These are phyloP conservation scores for Clitopilus hobsonii DNA, from an alignment of 768 basidiomycete genomes.

Conservation along the genomic window DNA sequence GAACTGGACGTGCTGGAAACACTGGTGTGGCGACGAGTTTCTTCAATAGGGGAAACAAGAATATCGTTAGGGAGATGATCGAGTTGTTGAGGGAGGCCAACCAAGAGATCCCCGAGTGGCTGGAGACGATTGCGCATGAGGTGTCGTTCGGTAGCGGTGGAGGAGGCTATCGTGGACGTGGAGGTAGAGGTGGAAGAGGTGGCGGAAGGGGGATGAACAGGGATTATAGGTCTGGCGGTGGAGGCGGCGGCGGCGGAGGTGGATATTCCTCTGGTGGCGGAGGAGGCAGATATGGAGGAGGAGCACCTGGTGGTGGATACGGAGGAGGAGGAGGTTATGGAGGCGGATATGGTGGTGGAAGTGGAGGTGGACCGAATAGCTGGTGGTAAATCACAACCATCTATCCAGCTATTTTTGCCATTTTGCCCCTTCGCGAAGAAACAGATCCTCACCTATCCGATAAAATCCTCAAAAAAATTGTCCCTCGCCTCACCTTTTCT, in stretches of 20 bases:
- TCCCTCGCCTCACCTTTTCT: constrained; percentile 15
- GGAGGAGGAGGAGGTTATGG: constrained; percentile 23
- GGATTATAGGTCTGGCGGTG: constrained; percentile 39
- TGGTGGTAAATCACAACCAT: constrained; percentile 39
- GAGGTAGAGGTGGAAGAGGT: constrained; percentile 56
- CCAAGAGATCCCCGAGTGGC: constrained; percentile 89
- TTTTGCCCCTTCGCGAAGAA: constrained; percentile 19
- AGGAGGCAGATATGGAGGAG: constrained; percentile 20
- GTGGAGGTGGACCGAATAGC: constrained; percentile 20
- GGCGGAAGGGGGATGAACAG: constrained; percentile 41
- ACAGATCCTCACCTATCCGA: constrained; percentile 20
- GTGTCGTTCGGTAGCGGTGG: constrained; percentile 62
- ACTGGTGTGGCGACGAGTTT: constrained; percentile 94
- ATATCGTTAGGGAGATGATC: constrained; percentile 87
- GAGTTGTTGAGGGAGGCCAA: constrained; percentile 95
- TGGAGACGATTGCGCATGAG: constrained; percentile 84
- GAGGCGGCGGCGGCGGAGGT: constrained; percentile 26
- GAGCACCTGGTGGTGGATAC: constrained; percentile 20
- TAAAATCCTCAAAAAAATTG: constrained; percentile 24
- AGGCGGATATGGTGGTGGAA: constrained; percentile 24
- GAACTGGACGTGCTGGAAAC: constrained; percentile 98
- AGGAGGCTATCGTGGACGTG: constrained; percentile 50
- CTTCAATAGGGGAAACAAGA: constrained; percentile 90
- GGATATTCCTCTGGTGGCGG: constrained; percentile 16
- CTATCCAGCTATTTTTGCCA: constrained; percentile 5